Evolutionary conservation across 257 asterid species (phyloP).

Genomic region (Solanum megistacrolobum): DNA sequence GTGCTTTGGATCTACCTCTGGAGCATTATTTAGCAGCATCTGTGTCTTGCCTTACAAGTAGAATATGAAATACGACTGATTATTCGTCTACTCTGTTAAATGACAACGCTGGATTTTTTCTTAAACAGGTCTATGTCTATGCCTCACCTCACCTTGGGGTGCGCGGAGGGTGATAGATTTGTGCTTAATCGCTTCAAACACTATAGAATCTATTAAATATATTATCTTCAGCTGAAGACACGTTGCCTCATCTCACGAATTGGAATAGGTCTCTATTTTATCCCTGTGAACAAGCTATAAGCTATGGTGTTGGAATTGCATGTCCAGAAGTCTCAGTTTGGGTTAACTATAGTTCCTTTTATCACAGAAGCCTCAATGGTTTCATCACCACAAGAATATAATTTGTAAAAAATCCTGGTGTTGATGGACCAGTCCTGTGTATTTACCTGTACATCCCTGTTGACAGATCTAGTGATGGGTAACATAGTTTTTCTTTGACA

Average conservation of each 20-base stretch:
- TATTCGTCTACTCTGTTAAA: not conserved
- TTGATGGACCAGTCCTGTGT: not conserved
- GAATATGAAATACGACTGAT: not conserved
- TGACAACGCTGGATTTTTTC: not conserved
- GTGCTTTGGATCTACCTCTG: not conserved
- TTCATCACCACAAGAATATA: not conserved
- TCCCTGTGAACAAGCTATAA: not conserved
- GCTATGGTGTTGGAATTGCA: not conserved
- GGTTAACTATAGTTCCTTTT: not conserved
- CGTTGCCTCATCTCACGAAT: not conserved
- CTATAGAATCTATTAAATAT: not conserved
- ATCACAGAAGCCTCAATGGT: not conserved
- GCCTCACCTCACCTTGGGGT: not conserved
- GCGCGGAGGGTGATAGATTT: not conserved
- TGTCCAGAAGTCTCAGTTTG: not conserved
- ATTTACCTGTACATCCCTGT: not conserved
- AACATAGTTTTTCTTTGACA: not conserved
- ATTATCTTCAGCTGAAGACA: not conserved
- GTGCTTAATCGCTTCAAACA: not conserved
- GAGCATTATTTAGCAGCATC: not conserved
- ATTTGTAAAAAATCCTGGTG: not conserved
- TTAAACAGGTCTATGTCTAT: not conserved
- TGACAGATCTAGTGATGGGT: not conserved
- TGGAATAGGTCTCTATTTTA: not conserved
- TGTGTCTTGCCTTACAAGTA: not conserved